phyloP scores from a whole-genome alignment of 805 yeast genomes.

The Kodamaea nitidulidarum region DNA sequence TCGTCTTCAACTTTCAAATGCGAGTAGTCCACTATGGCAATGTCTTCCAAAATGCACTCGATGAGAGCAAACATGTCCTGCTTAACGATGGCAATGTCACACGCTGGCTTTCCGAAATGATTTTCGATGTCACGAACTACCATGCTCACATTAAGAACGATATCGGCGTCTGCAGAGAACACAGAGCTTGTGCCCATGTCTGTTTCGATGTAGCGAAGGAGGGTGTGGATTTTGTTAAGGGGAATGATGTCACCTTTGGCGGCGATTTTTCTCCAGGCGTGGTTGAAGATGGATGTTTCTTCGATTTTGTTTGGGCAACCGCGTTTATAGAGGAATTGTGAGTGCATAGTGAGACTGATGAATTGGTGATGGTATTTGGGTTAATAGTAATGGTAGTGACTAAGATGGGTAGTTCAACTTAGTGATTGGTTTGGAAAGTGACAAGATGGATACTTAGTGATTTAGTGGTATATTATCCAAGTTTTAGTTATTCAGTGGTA shows the following conservation, averaged over 20 bases:
- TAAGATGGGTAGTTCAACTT: too few species aligned
- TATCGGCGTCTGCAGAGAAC: conserved; percentile 7
- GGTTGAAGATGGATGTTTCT: conserved; percentile 9
- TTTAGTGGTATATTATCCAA: too few species aligned
- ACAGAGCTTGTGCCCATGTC: conserved; percentile 4
- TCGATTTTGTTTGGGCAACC: conserved; percentile 3
- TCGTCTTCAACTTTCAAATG: conserved; percentile 13
- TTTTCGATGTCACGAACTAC: conserved; percentile 9
- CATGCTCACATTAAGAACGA: conserved; percentile 6
- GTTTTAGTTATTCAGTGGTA: too few species aligned
- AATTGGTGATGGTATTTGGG: neutral
- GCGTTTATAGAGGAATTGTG: conserved; percentile 4
- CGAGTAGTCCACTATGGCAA: conserved; percentile 16
- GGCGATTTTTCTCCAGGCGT: conserved; percentile 9
- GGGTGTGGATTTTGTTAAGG: conserved; percentile 6
- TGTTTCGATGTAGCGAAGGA: conserved; percentile 10
- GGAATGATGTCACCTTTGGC: conserved; percentile 2
- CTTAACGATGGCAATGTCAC: conserved; percentile 9
- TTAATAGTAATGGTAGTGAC: too few species aligned
- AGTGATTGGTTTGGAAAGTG: too few species aligned
- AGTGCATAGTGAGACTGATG: neutral
- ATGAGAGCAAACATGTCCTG: conserved; percentile 14
- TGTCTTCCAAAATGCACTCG: conserved; percentile 14
- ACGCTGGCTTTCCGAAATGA: conserved; percentile 6
- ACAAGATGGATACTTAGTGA: too few species aligned